Evolutionary conservation across 2,329 filamentous ascomycete species (phyloP).

Genomic region (Pseudogymnoascus sp.): DNA sequence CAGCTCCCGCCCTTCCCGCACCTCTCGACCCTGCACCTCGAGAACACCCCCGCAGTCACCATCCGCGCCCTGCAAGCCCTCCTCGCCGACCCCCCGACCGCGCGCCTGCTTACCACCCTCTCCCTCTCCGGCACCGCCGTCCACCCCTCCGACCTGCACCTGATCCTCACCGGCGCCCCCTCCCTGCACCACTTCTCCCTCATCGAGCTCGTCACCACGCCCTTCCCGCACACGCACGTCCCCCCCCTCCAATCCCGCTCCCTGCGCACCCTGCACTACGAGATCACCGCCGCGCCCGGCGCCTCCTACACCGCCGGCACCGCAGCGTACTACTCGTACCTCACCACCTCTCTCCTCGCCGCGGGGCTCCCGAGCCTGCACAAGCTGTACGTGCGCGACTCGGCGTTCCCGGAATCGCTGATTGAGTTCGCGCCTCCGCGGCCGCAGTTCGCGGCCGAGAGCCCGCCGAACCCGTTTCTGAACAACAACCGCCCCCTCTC

Average conservation of each 20-base stretch:
- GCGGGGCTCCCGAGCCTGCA: no score
- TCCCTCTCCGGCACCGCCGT: constrained; percentile 67
- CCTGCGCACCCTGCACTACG: constrained; percentile 68
- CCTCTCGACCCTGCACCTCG: constrained; percentile 63
- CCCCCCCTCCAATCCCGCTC: constrained; percentile 60
- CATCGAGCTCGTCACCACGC: constrained; percentile 44
- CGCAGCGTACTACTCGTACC: no score
- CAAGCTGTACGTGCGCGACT: no score
- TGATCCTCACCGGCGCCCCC: constrained; percentile 34
- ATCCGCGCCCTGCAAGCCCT: constrained; percentile 61
- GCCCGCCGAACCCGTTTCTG: no score
- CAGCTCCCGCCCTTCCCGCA: constrained; percentile 65
- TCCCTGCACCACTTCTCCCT: constrained; percentile 41
- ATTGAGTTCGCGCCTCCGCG: no score
- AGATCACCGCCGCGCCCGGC: no score
- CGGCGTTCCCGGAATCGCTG: no score
- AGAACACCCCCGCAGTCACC: constrained; percentile 63
- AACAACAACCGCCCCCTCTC: no score
- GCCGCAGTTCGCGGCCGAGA: no score
- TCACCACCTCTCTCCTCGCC: no score
- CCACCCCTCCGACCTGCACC: constrained; percentile 35
- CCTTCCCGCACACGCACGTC: constrained; percentile 46
- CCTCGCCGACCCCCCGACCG: constrained; percentile 52
- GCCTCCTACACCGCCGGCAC: no score
- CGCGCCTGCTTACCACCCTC: constrained; percentile 53